These are phyloP conservation scores for Penicillium sp. DNA, from an alignment of 2,329 filamentous ascomycete species.

Conservation along the genomic window DNA sequence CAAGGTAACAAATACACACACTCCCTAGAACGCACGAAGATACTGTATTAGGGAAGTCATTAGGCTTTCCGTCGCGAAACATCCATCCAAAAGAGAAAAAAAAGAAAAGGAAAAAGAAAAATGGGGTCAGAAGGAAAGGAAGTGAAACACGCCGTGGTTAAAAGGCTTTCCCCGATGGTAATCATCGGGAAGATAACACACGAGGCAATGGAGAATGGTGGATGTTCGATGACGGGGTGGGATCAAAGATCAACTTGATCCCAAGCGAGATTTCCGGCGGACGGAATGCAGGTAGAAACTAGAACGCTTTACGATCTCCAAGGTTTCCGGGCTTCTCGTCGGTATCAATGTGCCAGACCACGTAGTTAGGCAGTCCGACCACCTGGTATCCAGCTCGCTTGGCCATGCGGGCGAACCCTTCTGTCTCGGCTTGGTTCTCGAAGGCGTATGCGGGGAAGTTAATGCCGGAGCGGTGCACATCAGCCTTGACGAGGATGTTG, in stretches of 20 bases:
- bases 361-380: constrained; percentile 89
- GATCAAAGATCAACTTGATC: constrained; percentile 26
- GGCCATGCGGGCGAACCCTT: constrained; percentile 98
- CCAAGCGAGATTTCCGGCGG: constrained; percentile 12
- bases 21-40: constrained; percentile 35
- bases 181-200: neutral
- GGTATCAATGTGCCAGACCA: constrained; percentile 98
- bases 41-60: constrained; percentile 38
- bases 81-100: constrained; percentile 20
- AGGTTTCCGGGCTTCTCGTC: constrained; percentile 86
- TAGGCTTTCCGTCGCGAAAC: constrained; percentile 31
- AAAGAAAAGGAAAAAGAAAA: constrained; percentile 14
- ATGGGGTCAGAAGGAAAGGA: constrained; percentile 18
- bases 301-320: constrained; percentile 42
- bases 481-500: constrained; percentile 95
- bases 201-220: constrained; percentile 13
- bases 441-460: constrained; percentile 97
- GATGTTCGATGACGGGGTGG: constrained; percentile 21
- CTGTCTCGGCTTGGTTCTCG: constrained; percentile 98
- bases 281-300: constrained; percentile 16
- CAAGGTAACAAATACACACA: constrained; percentile 34
- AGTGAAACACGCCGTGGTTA: constrained; percentile 12
- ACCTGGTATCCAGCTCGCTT: constrained; percentile 93
- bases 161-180: neutral
- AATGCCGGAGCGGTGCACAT: constrained; percentile 94